These are phyloP conservation scores for Asparagopsis taxiformis DNA, from an alignment of 31 red algal genomes.

Conservation along the genomic window DNA sequence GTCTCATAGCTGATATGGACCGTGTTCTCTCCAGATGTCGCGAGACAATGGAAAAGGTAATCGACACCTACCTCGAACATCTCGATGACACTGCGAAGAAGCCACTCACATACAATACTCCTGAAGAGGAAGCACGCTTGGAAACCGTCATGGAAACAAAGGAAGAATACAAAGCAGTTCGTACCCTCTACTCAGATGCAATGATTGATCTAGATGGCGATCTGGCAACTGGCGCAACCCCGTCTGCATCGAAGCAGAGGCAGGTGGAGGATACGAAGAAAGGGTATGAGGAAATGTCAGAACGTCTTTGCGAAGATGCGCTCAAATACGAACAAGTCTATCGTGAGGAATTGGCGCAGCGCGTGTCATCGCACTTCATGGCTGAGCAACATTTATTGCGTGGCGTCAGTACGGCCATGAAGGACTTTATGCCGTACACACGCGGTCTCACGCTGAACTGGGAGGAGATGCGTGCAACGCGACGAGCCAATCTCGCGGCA, in stretches of 20 bases:
- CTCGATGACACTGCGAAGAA: slow-evolving; percentile 61
- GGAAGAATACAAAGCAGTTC: slow-evolving; percentile 75
- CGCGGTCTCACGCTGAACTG: slow-evolving; percentile 69
- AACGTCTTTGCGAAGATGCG: slow-evolving; percentile 74
- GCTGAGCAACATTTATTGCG: slow-evolving; percentile 70
- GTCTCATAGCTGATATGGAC: slow-evolving; percentile 71
- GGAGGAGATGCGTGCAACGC: slow-evolving; percentile 68
- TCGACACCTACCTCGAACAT: slow-evolving; percentile 58
- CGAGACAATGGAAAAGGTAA: slow-evolving; percentile 65
- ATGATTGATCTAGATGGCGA: slow-evolving; percentile 84
- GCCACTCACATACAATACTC: slow-evolving; percentile 77
- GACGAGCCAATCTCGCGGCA: slow-evolving; percentile 53
- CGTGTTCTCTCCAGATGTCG: slow-evolving; percentile 47
- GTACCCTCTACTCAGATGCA: slow-evolving; percentile 79
- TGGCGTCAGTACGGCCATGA: slow-evolving; percentile 45
- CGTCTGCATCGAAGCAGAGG: slow-evolving; percentile 23
- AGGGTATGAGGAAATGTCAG: slow-evolving; percentile 76
- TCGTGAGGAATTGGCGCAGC: slow-evolving; percentile 81
- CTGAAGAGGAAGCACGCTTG: slow-evolving; percentile 65
- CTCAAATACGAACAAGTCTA: slow-evolving; percentile 77
- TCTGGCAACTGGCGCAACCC: slow-evolving; percentile 48
- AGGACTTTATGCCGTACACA: slow-evolving; percentile 74
- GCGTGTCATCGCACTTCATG: slow-evolving; percentile 78
- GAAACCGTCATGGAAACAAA: slow-evolving; percentile 72
- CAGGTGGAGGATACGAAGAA: slow-evolving; percentile 61